Evolutionary conservation across 192 early-diverging fungal species (phyloP), one percentile per base, ranked within the genome.

Genomic region (Linnemannia exigua): DNA sequence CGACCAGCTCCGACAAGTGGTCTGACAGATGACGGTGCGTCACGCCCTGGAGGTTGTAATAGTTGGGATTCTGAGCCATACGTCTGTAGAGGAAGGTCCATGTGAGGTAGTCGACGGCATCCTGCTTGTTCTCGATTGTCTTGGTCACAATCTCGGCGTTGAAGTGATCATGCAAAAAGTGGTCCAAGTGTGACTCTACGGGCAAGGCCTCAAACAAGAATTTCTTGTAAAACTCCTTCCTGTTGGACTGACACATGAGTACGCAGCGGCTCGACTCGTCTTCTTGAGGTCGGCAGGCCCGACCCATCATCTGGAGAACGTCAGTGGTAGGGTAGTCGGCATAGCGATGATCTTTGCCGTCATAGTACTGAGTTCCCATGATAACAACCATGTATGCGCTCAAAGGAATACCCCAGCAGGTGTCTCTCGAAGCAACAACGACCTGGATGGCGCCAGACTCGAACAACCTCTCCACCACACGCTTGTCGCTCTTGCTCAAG

Each of bases 31-130:
- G 97, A 61, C 95, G 92, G 83, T 96, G 96, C 9, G 94, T 93
- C 2, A 94, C 92, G 1, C 97, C 97, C 76, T 96, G 94, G 61
- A 99, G 81, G 22, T 95, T 95, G 79, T 98, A 98, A 89, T 97
- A 99, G 84, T 99, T 99, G 14, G 99, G 99, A 87, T 99, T 99
- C 82, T 97, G 92, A 15, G 95, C 91, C 93, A 99, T 93, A 35
- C 99, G 94, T 63, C 99, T 95, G 91, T 99, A 99, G 71, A 99
- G 82, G 90, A 99, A 96, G 37, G 98, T 97, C 99, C 99, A 99
- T 0, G 99, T 99, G 72, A 99, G 88, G 74, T 99, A 99, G 75
- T 99, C 99, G 1, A 99, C 97, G 0, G 99, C 99, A 84, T 99
- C 98, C 86, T 99, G 97, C 91, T 98, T 99, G 87, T 95, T 98